Evolutionary conservation across 176 grass and related monocot species (phyloP).

Genomic region (Tillandsia fasciculata): DNA sequence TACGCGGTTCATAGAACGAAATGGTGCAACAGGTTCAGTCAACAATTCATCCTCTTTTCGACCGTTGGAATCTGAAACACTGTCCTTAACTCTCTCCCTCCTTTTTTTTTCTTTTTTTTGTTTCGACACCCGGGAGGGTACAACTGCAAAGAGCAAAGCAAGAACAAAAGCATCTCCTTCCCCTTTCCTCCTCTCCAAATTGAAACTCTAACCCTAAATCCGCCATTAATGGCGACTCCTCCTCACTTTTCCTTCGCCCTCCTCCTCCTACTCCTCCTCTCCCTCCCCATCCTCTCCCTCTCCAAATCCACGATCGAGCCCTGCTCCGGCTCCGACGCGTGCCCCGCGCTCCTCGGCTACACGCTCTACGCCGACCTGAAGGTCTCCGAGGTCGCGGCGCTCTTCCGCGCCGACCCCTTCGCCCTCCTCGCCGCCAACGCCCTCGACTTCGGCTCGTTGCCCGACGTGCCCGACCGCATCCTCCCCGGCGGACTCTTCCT

Average conservation of each 20-base stretch:
- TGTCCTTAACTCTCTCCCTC: too few relatives aligned
- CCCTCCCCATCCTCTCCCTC: background rate
- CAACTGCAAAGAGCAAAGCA: too few relatives aligned
- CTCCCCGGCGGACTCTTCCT: constrained; percentile 71
- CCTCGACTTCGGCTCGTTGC: constrained; percentile 47
- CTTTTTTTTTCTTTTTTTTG: too few relatives aligned
- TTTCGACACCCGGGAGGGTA: too few relatives aligned
- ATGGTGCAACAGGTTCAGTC: too few relatives aligned
- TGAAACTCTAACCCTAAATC: constrained; percentile 17
- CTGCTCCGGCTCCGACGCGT: constrained; percentile 53
- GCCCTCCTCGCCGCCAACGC: constrained; percentile 74
- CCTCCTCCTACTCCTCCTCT: constrained; percentile 5
- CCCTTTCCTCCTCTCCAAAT: background rate
- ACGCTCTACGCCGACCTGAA: constrained; percentile 79
- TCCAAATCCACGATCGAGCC: constrained; percentile 70
- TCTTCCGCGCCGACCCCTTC: constrained; percentile 61
- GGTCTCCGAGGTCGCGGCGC: constrained; percentile 62
- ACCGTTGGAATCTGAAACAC: too few relatives aligned
- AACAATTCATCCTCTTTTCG: too few relatives aligned
- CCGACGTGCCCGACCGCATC: constrained; percentile 52
- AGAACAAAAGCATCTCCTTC: background rate
- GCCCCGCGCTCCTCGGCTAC: constrained; percentile 74
- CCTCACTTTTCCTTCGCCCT: constrained; percentile 3
- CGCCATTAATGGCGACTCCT: constrained; percentile 6
- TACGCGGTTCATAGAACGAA: too few relatives aligned